Evolutionary conservation across 306 rosid species (phyloP), one percentile per base, ranked within the genome.

Genomic region (Betula pendula): DNA sequence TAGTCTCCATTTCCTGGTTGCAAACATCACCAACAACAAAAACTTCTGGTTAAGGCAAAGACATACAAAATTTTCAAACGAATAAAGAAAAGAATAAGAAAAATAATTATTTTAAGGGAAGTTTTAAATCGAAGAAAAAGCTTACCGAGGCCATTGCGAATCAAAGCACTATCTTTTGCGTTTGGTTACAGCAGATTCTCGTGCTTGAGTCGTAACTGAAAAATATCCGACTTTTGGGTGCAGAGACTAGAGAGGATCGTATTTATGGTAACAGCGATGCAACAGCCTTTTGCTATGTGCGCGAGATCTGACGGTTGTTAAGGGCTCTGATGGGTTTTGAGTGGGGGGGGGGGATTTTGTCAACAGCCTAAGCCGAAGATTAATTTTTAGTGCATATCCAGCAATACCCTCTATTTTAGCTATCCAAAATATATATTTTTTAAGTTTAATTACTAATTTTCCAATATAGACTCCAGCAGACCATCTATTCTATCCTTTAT

Each of bases 1-100:
- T 88, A 17, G 17, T 25, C 77, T 84, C 85, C 72, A 31, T 77
- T 93, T 88, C 70, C 24, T 38, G 48, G 10, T 45, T 65, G 48
- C 3, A 33, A 20, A 8, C 16, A 17, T 17, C 43, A 35, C 70
- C 79, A 40, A 7, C 31, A 27, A 52, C 40, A 15, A 24, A 6
- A n/a, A 22, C 8, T 42, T 29, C 27, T 33, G 24, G 3, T 29
- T 4, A 8, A 27, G 19, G 9, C 2, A 17, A 48, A 55, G 24
- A 63, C 9, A 59, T 6, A 20, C 31, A 22, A 58, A 70, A 80
- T 25, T 55, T 70, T 75, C 19, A 79, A 65, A 50, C 24, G 13
- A 66, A 77, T 73, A 1, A 35, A 7, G 8, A 11, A 25, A 13
- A 16, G 25, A 12, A 25, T 27, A 76, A 42, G 33, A 42, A 42